Base-by-base conservation (phyloP, 2,329 filamentous ascomycete genomes). In the Escovopsis sp. region DNA sequence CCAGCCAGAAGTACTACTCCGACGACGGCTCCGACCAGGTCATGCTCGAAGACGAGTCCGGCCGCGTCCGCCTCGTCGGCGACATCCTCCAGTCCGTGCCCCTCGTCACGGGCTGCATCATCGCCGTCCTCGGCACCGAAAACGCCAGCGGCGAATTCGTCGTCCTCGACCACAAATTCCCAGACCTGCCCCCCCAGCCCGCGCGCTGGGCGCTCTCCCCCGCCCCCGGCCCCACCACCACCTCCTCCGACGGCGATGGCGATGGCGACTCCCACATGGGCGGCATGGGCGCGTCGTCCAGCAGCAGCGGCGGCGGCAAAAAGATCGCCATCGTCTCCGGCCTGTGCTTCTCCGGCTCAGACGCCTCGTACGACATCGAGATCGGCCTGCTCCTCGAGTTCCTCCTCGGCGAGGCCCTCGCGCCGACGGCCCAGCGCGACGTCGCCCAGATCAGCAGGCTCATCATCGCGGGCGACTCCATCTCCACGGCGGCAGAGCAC, bases 31-130 rank as follows among this genome's bases (percentile, higher is more conserved):
- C 62, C 38, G 69, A 79, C 35, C 73, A 85, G 40, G 72, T 85
- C 45, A 93, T 92, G 76, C 65, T 98, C 27, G 90, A 98, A 56
- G 90, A 98, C 54, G 88, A 96, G 56, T 94, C 86, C 1, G 90
- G 90, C 32, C 78, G 92, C 17, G 66, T 98, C 45, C 72, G 77
- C 15, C 63, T 98, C 7, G 77, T 80, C 1, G 90, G 90, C 3
- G 67, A 72, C 29, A 56, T 74, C 15, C 61, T 98, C 33, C 64
- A 69, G 42, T 68, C 70, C 1, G 67, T 80, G 17, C 65, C 84
- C 40, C 69, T 96, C 7, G 88, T 94, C 3, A 98, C 90, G 0
- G 90, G 90, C 18, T 92, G 84, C 48, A 86, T 98, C 48, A 71
- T 96, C 29, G 87, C 86, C n/a, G 86, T 87, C 3, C 74, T 98